A percentile compares a stretch with the other conserved stretches of the same genome.
Evolutionary conservation across 441 rosid genomes (phyloP).

Genomic region (Biscutella laevigata): DNA sequence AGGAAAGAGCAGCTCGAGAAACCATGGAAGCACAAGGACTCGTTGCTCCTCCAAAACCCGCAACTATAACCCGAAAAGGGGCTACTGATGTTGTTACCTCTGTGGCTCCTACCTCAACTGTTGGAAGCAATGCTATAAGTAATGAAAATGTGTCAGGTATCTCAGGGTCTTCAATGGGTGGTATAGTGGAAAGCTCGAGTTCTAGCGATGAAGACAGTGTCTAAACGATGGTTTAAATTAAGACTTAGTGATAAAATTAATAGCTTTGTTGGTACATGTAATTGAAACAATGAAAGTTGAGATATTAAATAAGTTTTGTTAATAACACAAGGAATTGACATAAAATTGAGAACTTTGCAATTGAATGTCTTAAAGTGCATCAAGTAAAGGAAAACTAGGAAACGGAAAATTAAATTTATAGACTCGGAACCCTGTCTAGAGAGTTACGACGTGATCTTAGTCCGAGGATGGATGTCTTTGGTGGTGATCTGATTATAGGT

Average conservation of each 20-base stretch:
- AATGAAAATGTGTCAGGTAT: slow-evolving; percentile 20
- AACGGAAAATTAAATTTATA: too few species aligned
- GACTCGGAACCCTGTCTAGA: too few species aligned
- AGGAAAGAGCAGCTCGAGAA: slow-evolving; percentile 74
- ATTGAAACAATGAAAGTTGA: too few species aligned
- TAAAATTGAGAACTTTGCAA: too few species aligned
- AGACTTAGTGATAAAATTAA: slow-evolving; percentile 7
- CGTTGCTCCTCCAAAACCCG: slow-evolving; percentile 37
- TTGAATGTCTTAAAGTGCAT: too few species aligned
- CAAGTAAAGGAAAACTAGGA: too few species aligned
- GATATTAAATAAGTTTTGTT: too few species aligned
- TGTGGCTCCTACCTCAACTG: slow-evolving; percentile 24
- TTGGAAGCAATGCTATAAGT: not conserved
- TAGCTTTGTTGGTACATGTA: too few species aligned
- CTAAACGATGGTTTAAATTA: not conserved
- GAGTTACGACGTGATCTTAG: too few species aligned
- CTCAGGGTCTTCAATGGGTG: slow-evolving; percentile 13
- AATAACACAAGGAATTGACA: too few species aligned
- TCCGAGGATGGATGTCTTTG: too few species aligned
- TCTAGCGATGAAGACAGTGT: slow-evolving; percentile 18
- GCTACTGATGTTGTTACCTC: slow-evolving; percentile 4
- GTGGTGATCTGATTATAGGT: too few species aligned
- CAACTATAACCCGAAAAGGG: slow-evolving; percentile 10
- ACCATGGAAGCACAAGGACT: slow-evolving; percentile 50
- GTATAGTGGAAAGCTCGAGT: slow-evolving; percentile 24